Conservation (phyloP, 225 moss, liverwort and hornwort genomes). For the Pseudoscleropodium purum region DNA sequence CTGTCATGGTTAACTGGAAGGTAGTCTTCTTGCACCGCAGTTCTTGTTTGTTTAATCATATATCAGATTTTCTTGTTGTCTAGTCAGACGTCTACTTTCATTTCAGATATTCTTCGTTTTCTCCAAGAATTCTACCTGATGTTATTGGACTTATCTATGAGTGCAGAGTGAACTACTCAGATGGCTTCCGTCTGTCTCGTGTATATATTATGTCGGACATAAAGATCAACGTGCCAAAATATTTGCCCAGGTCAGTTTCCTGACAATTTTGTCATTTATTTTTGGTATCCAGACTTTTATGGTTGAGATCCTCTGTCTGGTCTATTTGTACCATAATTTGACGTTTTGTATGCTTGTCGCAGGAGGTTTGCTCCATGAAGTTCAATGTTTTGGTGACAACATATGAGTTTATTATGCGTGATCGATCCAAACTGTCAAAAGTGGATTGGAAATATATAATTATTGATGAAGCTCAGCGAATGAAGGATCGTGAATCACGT, state of each 20-base stretch:
- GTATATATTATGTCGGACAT: conserved; percentile 99
- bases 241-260: conserved; percentile 60
- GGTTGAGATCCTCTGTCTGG: not conserved
- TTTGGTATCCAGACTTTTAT: not conserved
- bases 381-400: conserved; percentile 97
- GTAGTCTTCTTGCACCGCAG: conserved; percentile 9
- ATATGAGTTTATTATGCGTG: conserved; percentile 98
- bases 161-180: conserved; percentile 88
- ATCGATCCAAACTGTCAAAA: conserved; percentile 90
- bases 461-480: conserved; percentile 97
- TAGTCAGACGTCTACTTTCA: not conserved
- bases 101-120: not conserved
- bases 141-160: not conserved
- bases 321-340: not conserved
- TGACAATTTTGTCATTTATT: not conserved
- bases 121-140: not conserved
- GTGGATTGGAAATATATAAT: conserved; percentile 99
- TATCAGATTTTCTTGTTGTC: not conserved
- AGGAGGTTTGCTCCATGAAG: conserved; percentile 96
- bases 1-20: conserved; percentile 99
- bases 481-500: conserved; percentile 99
- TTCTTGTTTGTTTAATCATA: not conserved
- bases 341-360: not conserved
- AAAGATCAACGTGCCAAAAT: conserved; percentile 94
- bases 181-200: conserved; percentile 95